Evolutionary conservation across 1,284 basidiomycete species (phyloP).

Genomic region (Retiboletus fuscus): DNA sequence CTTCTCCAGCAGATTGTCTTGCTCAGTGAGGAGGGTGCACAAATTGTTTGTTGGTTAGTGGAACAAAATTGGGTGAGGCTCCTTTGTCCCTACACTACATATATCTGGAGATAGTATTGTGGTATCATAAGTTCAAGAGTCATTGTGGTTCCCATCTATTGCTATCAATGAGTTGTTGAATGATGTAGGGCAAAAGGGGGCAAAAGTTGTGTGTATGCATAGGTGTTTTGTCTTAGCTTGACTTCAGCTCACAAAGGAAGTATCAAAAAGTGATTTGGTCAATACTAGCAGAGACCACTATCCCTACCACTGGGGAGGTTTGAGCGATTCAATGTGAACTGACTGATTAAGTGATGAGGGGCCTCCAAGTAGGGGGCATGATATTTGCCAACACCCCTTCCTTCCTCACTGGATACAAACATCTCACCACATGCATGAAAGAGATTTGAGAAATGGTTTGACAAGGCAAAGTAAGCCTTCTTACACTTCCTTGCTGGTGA

Average conservation of each 20-base stretch:
- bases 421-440: constrained; percentile 22
- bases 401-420: constrained; percentile 29
- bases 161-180: constrained; percentile 6
- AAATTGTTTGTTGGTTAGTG: constrained; percentile 11
- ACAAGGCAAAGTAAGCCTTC: constrained; percentile 4
- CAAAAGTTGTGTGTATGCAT: constrained; percentile 40
- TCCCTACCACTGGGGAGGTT: constrained; percentile 29
- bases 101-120: constrained; percentile 37
- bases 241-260: constrained; percentile 33
- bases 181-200: constrained; percentile 41
- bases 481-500: background rate
- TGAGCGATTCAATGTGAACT: constrained; percentile 37
- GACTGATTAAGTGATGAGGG: constrained; percentile 28
- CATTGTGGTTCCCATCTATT: background rate
- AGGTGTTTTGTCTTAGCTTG: constrained; percentile 1
- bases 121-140: constrained; percentile 32
- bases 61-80: constrained; percentile 27
- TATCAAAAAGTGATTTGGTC: constrained; percentile 22
- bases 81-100: constrained; percentile 1
- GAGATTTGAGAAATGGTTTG: constrained; percentile 27
- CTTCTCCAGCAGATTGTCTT: too few relatives aligned
- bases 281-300: constrained; percentile 25
- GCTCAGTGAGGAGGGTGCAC: too few relatives aligned
- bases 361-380: constrained; percentile 16
- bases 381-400: constrained; percentile 41